Evolutionary conservation across 306 rosid species (phyloP).

Genomic region (Phaseolus lunatus): DNA sequence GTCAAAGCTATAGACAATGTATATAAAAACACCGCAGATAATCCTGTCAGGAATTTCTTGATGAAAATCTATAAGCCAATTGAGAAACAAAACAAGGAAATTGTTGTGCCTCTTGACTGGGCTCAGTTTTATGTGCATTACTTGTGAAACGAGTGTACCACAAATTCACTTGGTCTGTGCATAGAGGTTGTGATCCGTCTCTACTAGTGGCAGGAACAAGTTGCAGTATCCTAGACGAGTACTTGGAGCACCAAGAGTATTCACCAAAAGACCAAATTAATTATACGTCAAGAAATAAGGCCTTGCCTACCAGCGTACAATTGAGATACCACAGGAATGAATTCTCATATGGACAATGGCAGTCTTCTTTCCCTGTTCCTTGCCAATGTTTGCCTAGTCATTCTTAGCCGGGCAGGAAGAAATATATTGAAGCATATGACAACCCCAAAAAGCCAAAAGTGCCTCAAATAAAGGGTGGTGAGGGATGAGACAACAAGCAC

Average conservation of each 20-base stretch:
- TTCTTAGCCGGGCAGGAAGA: conserved; percentile 47
- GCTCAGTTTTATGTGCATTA: conserved; percentile 38
- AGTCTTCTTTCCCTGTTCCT: conserved; percentile 59
- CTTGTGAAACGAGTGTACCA: conserved; percentile 35
- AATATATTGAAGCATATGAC: conserved; percentile 45
- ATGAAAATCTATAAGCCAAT: conserved; percentile 35
- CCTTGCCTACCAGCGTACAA: conserved; percentile 26
- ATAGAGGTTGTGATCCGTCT: conserved; percentile 37
- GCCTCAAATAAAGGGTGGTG: conserved; percentile 48
- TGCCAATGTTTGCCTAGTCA: conserved; percentile 50
- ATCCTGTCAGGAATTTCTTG: conserved; percentile 19
- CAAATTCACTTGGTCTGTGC: conserved; percentile 37
- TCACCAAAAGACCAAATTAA: conserved; percentile 38
- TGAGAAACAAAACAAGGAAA: background rate
- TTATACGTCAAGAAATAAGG: conserved; percentile 23
- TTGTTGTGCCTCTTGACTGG: conserved; percentile 12
- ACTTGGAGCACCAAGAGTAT: conserved; percentile 36
- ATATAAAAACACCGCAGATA: background rate
- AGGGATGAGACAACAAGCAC: conserved; percentile 44
- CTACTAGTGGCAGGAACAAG: conserved; percentile 17
- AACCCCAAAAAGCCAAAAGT: conserved; percentile 49
- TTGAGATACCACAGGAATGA: conserved; percentile 25
- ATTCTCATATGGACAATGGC: conserved; percentile 56
- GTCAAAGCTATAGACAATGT: conserved; percentile 9
- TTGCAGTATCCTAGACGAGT: conserved; percentile 14